Conservation (phyloP, 768 basidiomycete species). For the Leccinum uliginosum region DNA sequence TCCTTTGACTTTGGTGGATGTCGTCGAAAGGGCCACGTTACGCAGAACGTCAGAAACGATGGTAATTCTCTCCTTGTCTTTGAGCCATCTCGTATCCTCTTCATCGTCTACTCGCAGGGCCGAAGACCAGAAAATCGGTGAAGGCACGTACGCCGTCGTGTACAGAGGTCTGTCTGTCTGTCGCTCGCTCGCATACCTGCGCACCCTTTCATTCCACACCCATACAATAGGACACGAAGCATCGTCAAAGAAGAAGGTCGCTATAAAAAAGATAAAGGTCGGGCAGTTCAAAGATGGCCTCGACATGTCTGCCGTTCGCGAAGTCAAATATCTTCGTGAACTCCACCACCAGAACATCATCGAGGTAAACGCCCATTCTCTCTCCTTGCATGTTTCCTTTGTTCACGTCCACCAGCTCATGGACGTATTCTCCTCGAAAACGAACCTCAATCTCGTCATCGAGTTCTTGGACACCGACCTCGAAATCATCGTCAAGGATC, state of each 20-base stretch:
- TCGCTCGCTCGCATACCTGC: background rate
- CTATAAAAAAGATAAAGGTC: conserved; percentile 98
- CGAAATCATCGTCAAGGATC: conserved; percentile 95
- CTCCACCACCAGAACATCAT: conserved; percentile 93
- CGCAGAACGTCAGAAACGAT: conserved; percentile 63
- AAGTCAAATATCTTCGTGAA: conserved; percentile 96
- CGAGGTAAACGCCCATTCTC: conserved; percentile 48
- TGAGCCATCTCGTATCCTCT: background rate
- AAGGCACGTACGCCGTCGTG: conserved; percentile 95
- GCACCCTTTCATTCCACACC: background rate
- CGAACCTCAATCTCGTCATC: conserved; percentile 93
- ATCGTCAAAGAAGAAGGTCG: conserved; percentile 76
- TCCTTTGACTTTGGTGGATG: conserved; percentile 54
- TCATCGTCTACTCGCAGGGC: conserved; percentile 44
- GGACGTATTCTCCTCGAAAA: conserved; percentile 95
- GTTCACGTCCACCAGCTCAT: conserved; percentile 59
- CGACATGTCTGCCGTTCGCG: conserved; percentile 98
- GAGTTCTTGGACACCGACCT: conserved; percentile 96
- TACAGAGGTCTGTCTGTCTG: conserved; percentile 87
- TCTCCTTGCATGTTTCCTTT: too few relatives aligned
- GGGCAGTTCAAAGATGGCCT: conserved; percentile 97
- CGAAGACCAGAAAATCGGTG: conserved; percentile 79
- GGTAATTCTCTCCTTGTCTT: conserved; percentile 36
- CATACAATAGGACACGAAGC: conserved; percentile 74
- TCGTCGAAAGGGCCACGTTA: conserved; percentile 80